Evolutionary conservation across 495 filamentous ascomycete species (phyloP).

Genomic region (Cenococcum geophilum): DNA sequence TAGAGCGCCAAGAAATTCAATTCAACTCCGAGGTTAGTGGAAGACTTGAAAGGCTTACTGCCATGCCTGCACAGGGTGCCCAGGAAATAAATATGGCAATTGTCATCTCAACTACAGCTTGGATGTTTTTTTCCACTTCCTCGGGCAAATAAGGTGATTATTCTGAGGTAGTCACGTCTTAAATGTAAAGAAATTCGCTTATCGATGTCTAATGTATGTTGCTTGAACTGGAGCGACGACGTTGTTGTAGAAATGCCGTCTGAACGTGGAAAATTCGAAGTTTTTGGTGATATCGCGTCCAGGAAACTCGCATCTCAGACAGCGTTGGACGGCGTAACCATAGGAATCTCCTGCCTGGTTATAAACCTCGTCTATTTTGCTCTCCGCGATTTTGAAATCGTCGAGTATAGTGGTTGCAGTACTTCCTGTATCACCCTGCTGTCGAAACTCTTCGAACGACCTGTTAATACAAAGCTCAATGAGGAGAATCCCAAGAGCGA

Average conservation of each 20-base stretch:
- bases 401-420: background rate
- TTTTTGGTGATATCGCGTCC: background rate
- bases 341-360: conserved; percentile 3
- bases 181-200: too few species aligned
- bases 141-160: too few species aligned
- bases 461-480: conserved; percentile 14
- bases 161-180: too few species aligned
- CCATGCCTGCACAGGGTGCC: too few species aligned
- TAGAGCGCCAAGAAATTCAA: too few species aligned
- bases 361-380: conserved; percentile 6
- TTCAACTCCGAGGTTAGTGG: too few species aligned
- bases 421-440: background rate
- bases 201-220: background rate
- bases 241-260: background rate
- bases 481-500: conserved; percentile 11
- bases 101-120: too few species aligned
- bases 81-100: too few species aligned
- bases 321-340: conserved; percentile 4
- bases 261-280: background rate
- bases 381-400: conserved; percentile 14
- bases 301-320: conserved; percentile 4
- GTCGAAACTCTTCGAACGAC: conserved; percentile 7
- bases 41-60: too few species aligned
- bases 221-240: conserved; percentile 7
- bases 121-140: too few species aligned